phyloP scores from a whole-genome alignment of 495 filamentous ascomycete species.

The Xylaria scruposa region DNA sequence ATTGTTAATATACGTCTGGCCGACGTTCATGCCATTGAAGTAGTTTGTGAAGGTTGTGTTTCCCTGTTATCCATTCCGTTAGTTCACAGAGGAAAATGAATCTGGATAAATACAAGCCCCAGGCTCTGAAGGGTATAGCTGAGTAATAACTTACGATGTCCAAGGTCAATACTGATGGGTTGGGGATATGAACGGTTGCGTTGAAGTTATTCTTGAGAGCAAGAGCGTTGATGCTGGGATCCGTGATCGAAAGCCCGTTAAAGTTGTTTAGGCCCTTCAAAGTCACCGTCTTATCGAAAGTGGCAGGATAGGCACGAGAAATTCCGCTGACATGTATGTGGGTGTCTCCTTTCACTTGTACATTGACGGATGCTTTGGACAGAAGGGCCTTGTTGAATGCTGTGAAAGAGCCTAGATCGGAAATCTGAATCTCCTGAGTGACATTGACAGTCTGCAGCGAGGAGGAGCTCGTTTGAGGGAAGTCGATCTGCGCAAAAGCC shows the following conservation, averaged over 20 bases:
- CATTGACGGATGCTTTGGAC: slow-evolving; percentile 43
- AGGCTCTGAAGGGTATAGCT: not conserved
- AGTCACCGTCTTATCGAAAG: slow-evolving; percentile 52
- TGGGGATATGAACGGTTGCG: slow-evolving; percentile 70
- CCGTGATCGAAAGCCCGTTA: slow-evolving; percentile 62
- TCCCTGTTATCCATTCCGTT: slow-evolving; percentile 52
- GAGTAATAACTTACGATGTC: slow-evolving; percentile 57
- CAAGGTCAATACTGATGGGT: slow-evolving; percentile 70
- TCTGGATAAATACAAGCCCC: not conserved
- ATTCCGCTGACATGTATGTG: slow-evolving; percentile 49
- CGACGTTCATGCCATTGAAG: slow-evolving; percentile 58
- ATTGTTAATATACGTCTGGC: slow-evolving; percentile 62
- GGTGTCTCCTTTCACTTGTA: slow-evolving; percentile 50
- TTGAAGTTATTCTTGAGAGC: slow-evolving; percentile 65
- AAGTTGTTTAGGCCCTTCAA: slow-evolving; percentile 55
- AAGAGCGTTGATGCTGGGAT: slow-evolving; percentile 54
- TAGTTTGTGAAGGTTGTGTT: slow-evolving; percentile 69
- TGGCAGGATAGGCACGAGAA: slow-evolving; percentile 42
- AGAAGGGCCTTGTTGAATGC: slow-evolving; percentile 65
- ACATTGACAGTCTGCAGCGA: slow-evolving; percentile 63
- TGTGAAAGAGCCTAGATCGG: slow-evolving; percentile 64
- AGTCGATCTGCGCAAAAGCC: slow-evolving; percentile 58
- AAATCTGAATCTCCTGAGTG: slow-evolving; percentile 60
- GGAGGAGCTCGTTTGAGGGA: slow-evolving; percentile 61
- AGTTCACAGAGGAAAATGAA: not conserved